These are phyloP conservation scores for Limonium bicolor DNA, from an alignment of 148 eudicot species.

Conservation along the genomic window DNA sequence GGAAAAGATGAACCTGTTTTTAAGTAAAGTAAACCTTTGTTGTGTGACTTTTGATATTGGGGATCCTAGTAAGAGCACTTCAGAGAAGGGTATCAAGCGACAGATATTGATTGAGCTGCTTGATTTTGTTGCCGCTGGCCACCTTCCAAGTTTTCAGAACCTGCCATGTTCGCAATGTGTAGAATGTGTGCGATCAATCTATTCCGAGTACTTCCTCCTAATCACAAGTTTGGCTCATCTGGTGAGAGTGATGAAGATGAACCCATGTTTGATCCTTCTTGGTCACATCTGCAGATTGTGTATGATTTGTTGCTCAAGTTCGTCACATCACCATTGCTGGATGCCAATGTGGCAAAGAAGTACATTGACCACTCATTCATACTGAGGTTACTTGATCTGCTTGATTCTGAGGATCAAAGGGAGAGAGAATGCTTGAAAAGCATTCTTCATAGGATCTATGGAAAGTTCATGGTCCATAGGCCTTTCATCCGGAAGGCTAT, in stretches of 20 bases:
- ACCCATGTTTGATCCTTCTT: slow-evolving; percentile 80
- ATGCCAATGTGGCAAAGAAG: slow-evolving; percentile 79
- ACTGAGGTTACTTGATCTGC: slow-evolving; percentile 55
- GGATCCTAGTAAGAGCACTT: slow-evolving; percentile 40
- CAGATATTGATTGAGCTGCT: slow-evolving; percentile 58
- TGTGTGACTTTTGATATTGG: slow-evolving; percentile 66
- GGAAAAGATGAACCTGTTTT: slow-evolving; percentile 76
- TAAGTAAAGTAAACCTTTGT: slow-evolving; percentile 83
- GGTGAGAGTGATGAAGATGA: slow-evolving; percentile 63
- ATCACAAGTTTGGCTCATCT: slow-evolving; percentile 22
- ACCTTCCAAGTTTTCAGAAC: slow-evolving; percentile 49
- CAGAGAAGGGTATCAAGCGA: slow-evolving; percentile 65
- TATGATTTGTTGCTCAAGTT: slow-evolving; percentile 76
- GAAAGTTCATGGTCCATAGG: slow-evolving; percentile 93
- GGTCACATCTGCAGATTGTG: slow-evolving; percentile 78
- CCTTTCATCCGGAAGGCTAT: slow-evolving; percentile 71
- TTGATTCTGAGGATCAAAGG: slow-evolving; percentile 95
- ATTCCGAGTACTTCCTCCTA: slow-evolving; percentile 77
- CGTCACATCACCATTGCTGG: slow-evolving; percentile 61
- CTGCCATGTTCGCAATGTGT: slow-evolving; percentile 66
- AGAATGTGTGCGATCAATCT: slow-evolving; percentile 82
- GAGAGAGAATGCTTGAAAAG: slow-evolving; percentile 81
- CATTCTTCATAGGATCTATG: slow-evolving; percentile 75
- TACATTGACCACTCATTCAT: slow-evolving; percentile 70
- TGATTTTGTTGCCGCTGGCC: slow-evolving; percentile 61